These are phyloP conservation scores for Fusarium setosum DNA, from an alignment of 2,329 filamentous ascomycete species.

Conservation along the genomic window DNA sequence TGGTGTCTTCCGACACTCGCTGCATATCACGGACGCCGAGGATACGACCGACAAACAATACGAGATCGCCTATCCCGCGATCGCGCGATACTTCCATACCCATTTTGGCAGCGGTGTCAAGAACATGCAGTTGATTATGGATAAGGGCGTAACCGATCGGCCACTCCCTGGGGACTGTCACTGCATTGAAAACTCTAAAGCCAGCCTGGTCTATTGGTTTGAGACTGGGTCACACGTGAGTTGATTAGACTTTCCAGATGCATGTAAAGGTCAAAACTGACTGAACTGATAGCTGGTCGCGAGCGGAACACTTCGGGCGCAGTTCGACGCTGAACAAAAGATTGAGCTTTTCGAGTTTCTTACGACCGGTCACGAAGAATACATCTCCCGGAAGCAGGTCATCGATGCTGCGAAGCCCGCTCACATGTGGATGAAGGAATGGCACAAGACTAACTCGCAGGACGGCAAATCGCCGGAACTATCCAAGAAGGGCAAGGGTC, in stretches of 20 bases:
- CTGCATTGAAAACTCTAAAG: conserved; percentile 79
- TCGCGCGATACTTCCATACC: conserved; percentile 90
- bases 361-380: conserved; percentile 83
- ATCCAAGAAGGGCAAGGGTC: conserved; percentile 73
- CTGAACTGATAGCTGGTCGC: conserved; percentile 72
- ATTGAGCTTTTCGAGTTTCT: conserved; percentile 89
- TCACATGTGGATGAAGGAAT: conserved; percentile 75
- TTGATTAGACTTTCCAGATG: background rate
- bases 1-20: conserved; percentile 80
- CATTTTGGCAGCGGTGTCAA: conserved; percentile 89
- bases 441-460: conserved; percentile 67
- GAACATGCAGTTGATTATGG: conserved; percentile 87
- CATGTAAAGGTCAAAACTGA: conserved; percentile 40
- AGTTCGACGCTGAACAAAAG: conserved; percentile 82
- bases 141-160: conserved; percentile 69
- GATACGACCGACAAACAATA: conserved; percentile 79
- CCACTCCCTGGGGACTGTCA: conserved; percentile 72
- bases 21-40: conserved; percentile 68
- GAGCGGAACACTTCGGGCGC: conserved; percentile 79
- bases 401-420: conserved; percentile 71
- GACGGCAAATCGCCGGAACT: conserved; percentile 74
- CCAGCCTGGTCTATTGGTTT: conserved; percentile 91
- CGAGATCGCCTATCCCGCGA: conserved; percentile 83
- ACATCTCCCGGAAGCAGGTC: conserved; percentile 76
- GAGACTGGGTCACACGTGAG: conserved; percentile 83